Evolutionary conservation across 495 filamentous ascomycete genomes (phyloP).

Genomic region (Gamarada debralockiae): DNA sequence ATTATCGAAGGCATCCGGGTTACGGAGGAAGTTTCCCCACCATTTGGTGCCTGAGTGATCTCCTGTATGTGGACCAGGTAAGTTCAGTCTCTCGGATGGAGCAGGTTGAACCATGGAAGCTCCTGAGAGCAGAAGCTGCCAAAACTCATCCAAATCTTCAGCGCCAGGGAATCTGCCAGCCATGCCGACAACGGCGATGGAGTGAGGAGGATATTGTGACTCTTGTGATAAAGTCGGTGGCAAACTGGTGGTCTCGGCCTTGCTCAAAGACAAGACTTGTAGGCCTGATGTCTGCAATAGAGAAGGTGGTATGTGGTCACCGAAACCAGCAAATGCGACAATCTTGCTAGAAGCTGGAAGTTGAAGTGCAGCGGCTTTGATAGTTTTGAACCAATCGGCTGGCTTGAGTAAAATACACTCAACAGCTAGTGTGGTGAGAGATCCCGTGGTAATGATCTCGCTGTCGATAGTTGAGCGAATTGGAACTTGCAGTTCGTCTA

Average conservation of each 20-base stretch:
- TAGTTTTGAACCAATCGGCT: constrained; percentile 39
- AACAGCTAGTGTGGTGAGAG: constrained; percentile 32
- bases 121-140: background rate
- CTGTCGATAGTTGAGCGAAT: constrained; percentile 28
- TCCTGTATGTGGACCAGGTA: no score
- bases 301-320: constrained; percentile 37
- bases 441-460: constrained; percentile 20
- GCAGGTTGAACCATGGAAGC: constrained; percentile 3
- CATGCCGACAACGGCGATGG: constrained; percentile 58
- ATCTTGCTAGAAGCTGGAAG: constrained; percentile 6
- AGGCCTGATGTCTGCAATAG: constrained; percentile 25
- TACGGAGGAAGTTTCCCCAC: constrained; percentile 40
- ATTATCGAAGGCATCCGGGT: constrained; percentile 53
- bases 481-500: constrained; percentile 28
- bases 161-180: constrained; percentile 53
- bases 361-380: constrained; percentile 19
- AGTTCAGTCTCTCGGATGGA: background rate
- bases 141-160: constrained; percentile 5
- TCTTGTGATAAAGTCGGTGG: no score
- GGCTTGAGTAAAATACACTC: constrained; percentile 38
- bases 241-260: constrained; percentile 6
- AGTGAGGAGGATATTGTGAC: constrained; percentile 13
- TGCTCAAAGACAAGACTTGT: constrained; percentile 26
- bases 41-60: constrained; percentile 24
- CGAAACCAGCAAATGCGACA: constrained; percentile 34